These are phyloP conservation scores for Melaleuca quinquenervia DNA, from an alignment of 345 rosid genomes.

Conservation along the genomic window DNA sequence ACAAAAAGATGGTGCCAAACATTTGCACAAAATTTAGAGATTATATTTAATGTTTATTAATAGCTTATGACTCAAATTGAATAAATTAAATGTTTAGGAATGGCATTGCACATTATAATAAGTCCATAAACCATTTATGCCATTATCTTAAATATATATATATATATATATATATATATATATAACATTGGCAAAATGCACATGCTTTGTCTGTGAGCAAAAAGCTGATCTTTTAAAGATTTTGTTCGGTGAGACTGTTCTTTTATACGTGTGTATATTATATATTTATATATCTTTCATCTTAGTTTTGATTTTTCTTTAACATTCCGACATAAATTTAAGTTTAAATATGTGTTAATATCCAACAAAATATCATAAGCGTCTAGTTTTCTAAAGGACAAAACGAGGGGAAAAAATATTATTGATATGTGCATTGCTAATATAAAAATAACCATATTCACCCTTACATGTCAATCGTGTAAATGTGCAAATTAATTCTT, in stretches of 20 bases:
- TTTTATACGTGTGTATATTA: not conserved
- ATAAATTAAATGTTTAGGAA: not conserved
- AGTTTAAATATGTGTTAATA: too few relatives aligned
- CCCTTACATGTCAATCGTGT: not conserved
- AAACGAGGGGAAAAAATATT: not conserved
- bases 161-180: not conserved
- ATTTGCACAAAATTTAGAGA: too few relatives aligned
- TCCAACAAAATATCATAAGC: not conserved
- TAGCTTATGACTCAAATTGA: not conserved
- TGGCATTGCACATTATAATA: fast-evolving
- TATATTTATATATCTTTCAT: not conserved
- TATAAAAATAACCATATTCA: not conserved
- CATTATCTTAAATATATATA: not conserved
- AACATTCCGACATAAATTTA: too few relatives aligned
- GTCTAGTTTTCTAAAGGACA: not conserved
- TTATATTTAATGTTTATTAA: not conserved
- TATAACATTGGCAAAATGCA: not conserved
- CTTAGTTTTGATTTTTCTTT: not conserved
- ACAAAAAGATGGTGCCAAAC: too few relatives aligned
- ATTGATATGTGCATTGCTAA: not conserved
- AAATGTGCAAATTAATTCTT: not conserved
- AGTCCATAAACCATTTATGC: not conserved
- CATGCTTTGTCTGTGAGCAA: not conserved
- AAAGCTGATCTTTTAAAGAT: not conserved
- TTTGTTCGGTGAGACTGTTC: not conserved